These are phyloP conservation scores for Aeschynomene evenia DNA, from an alignment of 306 rosid species.

Conservation along the genomic window DNA sequence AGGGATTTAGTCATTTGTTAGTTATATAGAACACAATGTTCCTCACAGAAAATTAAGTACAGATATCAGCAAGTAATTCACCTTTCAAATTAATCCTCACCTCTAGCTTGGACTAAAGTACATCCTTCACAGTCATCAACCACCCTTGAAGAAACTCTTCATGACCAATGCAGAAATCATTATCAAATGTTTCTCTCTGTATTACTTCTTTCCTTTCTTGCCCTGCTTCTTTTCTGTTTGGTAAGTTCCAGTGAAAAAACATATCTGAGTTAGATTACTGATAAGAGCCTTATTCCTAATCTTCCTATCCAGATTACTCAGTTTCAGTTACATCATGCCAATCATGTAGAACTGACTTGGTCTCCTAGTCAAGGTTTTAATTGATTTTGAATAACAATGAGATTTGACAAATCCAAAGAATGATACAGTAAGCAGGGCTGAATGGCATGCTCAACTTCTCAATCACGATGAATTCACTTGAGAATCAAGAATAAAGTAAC, in stretches of 20 bases:
- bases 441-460: constrained; percentile 14
- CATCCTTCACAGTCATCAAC: constrained; percentile 11
- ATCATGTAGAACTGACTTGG: background rate
- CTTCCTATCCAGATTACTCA: background rate
- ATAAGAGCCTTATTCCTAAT: constrained; percentile 8
- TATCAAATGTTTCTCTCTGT: background rate
- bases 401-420: constrained; percentile 11
- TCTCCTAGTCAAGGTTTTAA: background rate
- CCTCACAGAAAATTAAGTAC: constrained; percentile 2
- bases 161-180: background rate
- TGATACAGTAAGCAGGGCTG: background rate
- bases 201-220: constrained; percentile 47
- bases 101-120: background rate
- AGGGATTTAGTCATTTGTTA: background rate
- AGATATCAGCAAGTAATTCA: background rate
- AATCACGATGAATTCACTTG: background rate
- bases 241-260: background rate
- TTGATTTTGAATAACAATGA: background rate
- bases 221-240: constrained; percentile 57
- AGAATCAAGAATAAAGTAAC: constrained; percentile 17
- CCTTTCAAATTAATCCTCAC: background rate
- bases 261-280: background rate
- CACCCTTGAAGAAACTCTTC: background rate
- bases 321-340: background rate
- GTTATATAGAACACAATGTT: background rate